Evolutionary conservation across 2,329 filamentous ascomycete genomes (phyloP), one percentile per base, ranked within the genome.

Genomic region (Exophiala sp.): DNA sequence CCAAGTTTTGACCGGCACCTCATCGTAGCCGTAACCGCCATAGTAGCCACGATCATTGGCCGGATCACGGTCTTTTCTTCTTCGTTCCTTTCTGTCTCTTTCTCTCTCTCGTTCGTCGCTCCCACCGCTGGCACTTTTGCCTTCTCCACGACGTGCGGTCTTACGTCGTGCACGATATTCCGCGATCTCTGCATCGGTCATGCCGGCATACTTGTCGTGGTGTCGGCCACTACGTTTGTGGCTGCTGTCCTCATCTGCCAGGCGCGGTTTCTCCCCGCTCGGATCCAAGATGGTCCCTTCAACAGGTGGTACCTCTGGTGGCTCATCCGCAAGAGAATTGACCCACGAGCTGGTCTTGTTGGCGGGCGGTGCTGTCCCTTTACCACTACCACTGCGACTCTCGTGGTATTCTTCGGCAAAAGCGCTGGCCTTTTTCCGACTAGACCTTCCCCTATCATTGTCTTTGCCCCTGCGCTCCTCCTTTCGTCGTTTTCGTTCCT

Each of bases 291-390:
- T 67, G 7, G 73, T 74, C 2, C 66, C 66, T 8, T 72, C 66
- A 13, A 74, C 63, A 22, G 68, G 71, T 2, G 73, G 73, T 7
- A 70, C 66, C 45, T 74, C 72, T 0, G 73, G 72, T 13, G 72
- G 73, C 16, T 75, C 72, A 21, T 66, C 68, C 7, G 67, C 64
- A 57, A 74, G 72, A 1, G 70, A 72, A 52, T 75, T 65, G 6
- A 76, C 66, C 73, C 73, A 76, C 5, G 70, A 73, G 6, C 71
- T 72, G 27, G 71, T 75, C 60, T 75, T 74, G 46, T 75, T 70
- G 57, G 57, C 53, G 22, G 24, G 65, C 44, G 51, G 62, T 16
- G 58, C 41, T 18, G 54, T 55, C 11, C 60, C 62, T 39, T 59
- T 57, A 27, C 60, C 57, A 35, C 57, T 58, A 10, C 57, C 56